Evolutionary conservation across 2,329 filamentous ascomycete species (phyloP).

Genomic region (Parafenestella ontariensis): DNA sequence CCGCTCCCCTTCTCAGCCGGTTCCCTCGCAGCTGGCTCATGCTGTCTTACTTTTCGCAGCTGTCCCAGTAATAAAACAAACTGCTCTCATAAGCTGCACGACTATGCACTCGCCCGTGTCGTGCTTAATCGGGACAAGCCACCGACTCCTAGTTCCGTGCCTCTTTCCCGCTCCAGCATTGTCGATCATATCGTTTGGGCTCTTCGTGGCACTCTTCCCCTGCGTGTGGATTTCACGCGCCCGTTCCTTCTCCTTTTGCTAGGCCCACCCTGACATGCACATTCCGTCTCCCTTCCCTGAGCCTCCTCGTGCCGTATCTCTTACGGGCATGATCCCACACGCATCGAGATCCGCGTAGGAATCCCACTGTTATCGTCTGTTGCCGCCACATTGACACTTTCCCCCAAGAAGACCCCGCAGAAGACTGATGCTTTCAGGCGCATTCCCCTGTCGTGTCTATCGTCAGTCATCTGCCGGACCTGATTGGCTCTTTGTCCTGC

Average conservation of each 20-base stretch:
- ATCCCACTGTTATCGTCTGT: constrained; percentile 3
- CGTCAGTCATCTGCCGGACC: background rate
- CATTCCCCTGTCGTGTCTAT: constrained; percentile 1
- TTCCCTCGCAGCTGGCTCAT: constrained; percentile 1
- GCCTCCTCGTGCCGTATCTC: constrained; percentile 5
- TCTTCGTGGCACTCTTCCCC: constrained; percentile 4
- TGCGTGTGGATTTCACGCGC: constrained; percentile 7
- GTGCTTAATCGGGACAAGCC: constrained; percentile 4
- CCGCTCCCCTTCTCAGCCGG: background rate
- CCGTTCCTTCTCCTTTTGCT: background rate
- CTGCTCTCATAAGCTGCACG: background rate
- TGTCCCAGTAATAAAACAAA: constrained; percentile 1
- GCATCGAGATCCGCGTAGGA: constrained; percentile 2
- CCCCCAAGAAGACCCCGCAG: constrained; percentile 5
- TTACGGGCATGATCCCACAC: constrained; percentile 4
- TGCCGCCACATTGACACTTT: constrained; percentile 16
- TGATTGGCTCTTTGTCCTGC: constrained; percentile 19
- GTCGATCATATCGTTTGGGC: constrained; percentile 13
- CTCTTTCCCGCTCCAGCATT: constrained; percentile 8
- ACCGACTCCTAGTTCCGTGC: constrained; percentile 1
- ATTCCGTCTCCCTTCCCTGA: constrained; percentile 1
- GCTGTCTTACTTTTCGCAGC: constrained; percentile 5
- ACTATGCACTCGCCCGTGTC: background rate
- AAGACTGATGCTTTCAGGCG: constrained; percentile 2
- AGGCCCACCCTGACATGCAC: no score